Evolutionary conservation across 1,284 basidiomycete species (phyloP), one percentile per base, ranked within the genome.

Genomic region (Neotropicomus parvogracilis): DNA sequence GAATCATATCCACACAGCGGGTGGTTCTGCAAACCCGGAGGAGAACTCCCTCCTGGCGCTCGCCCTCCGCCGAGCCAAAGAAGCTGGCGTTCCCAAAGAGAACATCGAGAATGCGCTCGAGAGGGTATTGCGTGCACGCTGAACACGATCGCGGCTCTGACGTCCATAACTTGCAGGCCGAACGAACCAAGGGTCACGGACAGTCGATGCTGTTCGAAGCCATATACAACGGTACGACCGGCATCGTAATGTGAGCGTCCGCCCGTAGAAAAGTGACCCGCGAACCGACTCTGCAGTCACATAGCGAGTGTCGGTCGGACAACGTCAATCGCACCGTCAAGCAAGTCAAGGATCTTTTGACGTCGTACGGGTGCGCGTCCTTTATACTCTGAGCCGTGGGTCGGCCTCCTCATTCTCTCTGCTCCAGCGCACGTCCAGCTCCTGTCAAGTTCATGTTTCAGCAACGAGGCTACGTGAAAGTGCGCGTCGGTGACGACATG

Each of bases 401-500:
- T 34, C 29, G 32, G 45, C 34, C 35, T 33, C 47, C 38, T 49
- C 32, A 38, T 46, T 4, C 8, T 19, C n/a, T 29, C 26, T 17
- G 21, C 40, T 41, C 12, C 53, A 90, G 88, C 21, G 83, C 80
- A 28, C 85, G 82, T 20, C 70, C 85, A 41, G 76, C 89, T 2
- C 79, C 87, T 2, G 87, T 91, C 13, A 77, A 78, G 40, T 93
- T 84, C 66, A 78, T 91, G 74, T 93, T 92, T 62, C 74, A 80
- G 51, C 78, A 82, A 44, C 76, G 79, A 61, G 89, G 87, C 10
- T 69, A 76, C 36, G 78, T 91, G 35, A 75, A 74, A 46, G 71
- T 88, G n/a, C 59, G 70, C 13, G 57, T 81, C 7, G 70, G 71
- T 31, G 71, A 71, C 27, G 72, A 77, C 44, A 75, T 77, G 54